A percentile compares a stretch with the other conserved stretches of the same genome.
These are phyloP conservation scores for Camelina hispida DNA, from an alignment of 345 rosid genomes.

Conservation along the genomic window DNA sequence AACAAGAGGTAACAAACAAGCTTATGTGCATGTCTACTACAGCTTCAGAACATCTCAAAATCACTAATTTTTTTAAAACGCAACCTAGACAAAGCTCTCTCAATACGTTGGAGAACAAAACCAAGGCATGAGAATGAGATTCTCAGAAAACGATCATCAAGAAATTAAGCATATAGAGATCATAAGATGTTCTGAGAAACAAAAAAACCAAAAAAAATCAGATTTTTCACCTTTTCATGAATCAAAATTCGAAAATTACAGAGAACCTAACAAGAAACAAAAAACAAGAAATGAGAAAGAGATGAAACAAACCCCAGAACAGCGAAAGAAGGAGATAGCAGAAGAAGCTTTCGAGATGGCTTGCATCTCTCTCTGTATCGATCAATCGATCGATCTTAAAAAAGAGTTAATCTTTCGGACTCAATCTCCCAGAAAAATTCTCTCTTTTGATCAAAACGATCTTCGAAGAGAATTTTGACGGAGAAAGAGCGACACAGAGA, in stretches of 20 bases:
- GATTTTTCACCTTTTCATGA: neutral
- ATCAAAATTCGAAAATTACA: slow-evolving; percentile 13
- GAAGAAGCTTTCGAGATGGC: slow-evolving; percentile 72
- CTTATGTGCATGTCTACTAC: neutral
- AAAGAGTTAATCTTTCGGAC: slow-evolving; percentile 7
- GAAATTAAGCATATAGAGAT: neutral
- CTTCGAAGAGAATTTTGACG: slow-evolving; percentile 23
- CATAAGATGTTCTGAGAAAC: neutral
- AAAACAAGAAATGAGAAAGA: neutral
- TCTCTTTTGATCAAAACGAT: slow-evolving; percentile 27
- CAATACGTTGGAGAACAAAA: neutral
- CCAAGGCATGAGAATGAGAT: neutral
- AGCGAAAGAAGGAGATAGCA: slow-evolving; percentile 73
- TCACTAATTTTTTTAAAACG: neutral
- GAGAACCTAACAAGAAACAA: neutral
- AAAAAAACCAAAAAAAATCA: neutral
- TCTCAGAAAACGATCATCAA: neutral
- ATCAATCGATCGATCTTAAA: neutral
- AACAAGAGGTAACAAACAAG: neutral
- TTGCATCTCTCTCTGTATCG: slow-evolving; percentile 50
- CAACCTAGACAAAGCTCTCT: neutral
- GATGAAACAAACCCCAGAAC: slow-evolving; percentile 57
- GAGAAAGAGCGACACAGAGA: slow-evolving; percentile 31
- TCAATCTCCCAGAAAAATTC: neutral
- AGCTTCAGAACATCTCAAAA: neutral